phyloP scores from a whole-genome alignment of 108 stramenopile species.

The Nitzschia putrida region DNA sequence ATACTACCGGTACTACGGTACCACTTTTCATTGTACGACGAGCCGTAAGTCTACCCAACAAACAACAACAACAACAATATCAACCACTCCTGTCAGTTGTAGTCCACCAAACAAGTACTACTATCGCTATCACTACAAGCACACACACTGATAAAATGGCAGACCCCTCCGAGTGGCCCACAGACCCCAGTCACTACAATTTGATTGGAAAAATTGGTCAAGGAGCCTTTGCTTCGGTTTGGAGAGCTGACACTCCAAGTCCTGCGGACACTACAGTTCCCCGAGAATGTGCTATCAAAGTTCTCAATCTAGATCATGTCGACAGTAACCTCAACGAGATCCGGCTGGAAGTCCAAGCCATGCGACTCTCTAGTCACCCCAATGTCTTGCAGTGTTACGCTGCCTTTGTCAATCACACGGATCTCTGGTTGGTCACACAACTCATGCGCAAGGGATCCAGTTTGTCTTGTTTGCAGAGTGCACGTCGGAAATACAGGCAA shows the following conservation, averaged over 20 bases:
- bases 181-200: conserved; percentile 56
- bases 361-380: conserved; percentile 89
- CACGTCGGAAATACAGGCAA: conserved; percentile 39
- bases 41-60: too few species aligned
- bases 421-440: conserved; percentile 93
- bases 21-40: too few species aligned
- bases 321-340: conserved; percentile 83
- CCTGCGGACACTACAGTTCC: not conserved
- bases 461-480: conserved; percentile 71
- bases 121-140: too few species aligned
- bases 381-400: conserved; percentile 88
- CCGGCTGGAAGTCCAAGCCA: conserved; percentile 91
- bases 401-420: conserved; percentile 84
- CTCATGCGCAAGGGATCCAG: conserved; percentile 93
- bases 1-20: too few species aligned
- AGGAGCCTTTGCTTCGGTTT: conserved; percentile 95
- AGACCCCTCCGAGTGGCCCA: conserved; percentile 59
- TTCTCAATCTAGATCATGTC: conserved; percentile 94
- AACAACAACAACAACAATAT: too few species aligned
- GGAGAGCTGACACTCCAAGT: conserved; percentile 51
- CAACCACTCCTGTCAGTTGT: too few species aligned
- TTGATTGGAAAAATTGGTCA: conserved; percentile 82
- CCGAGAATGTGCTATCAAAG: conserved; percentile 82
- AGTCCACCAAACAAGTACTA: too few species aligned
- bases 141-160: not conserved